Evolutionary conservation across 2,329 filamentous ascomycete species (phyloP), one percentile per base, ranked within the genome.

Genomic region (Trichoderma sp.): DNA sequence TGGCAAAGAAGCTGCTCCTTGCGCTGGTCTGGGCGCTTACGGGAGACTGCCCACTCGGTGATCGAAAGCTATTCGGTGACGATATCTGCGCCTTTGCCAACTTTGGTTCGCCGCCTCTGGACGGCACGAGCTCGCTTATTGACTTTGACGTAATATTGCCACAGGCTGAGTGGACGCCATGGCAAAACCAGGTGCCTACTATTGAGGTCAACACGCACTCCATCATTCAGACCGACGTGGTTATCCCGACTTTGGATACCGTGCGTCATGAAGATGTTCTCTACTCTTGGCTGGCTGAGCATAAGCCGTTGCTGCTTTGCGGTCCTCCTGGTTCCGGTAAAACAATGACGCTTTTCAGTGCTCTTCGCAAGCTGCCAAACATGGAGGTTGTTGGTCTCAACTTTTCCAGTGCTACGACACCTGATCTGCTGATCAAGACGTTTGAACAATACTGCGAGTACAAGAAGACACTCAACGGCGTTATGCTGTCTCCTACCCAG

Each of bases 401-500:
- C 81, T 99, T 99, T 80, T 99, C 96, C 5, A 99, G 96, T 75
- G 96, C 96, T 1, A 99, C 96, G 0, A 99, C 96, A 0, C 96
- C 96, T 0, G 96, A 99, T 79, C 88, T 99, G 32, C 87, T 99
- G 71, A 94, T 99, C 84, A 99, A 99, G 85, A 99, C 96, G 0
- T 97, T 99, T 74, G 96, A 99, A 82, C 96, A 99, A 79, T 97
- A 99, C 80, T 99, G 96, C 81, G 96, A 99, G 81, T 99, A 99
- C 83, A 96, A 95, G 84, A 99, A 99, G 87, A 98, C 96, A 0
- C 84, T 98, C 59, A 98, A 96, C 77, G 96, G 96, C 52, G 94
- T 98, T 24, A 91, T 97, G 75, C 91, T 99, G 72, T 97, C 95
- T 28, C 96, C 96, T 0, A 97, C 91, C 7, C 96, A 99, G 78